Conservation (phyloP, 345 rosid genomes). For the Populus deltoides region DNA sequence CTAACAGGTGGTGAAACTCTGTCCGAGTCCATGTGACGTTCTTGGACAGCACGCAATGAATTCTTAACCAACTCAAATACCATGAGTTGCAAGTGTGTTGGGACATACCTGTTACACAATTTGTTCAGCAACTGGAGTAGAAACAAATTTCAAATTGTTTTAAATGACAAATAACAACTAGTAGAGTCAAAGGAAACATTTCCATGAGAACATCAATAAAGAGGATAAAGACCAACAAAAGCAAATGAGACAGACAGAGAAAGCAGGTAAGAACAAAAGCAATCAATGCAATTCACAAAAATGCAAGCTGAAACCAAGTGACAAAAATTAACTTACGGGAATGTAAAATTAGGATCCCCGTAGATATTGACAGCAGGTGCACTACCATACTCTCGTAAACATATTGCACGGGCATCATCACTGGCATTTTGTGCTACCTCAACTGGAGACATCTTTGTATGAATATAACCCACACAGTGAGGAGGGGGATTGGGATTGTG, state of each 20-base stretch:
- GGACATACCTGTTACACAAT: slow-evolving; percentile 60
- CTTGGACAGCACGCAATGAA: slow-evolving; percentile 93
- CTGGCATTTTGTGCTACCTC: slow-evolving; percentile 81
- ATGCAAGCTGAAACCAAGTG: neutral
- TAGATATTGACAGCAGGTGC: slow-evolving; percentile 76
- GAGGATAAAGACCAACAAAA: too few species aligned
- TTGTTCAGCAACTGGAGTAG: neutral
- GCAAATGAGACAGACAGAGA: neutral
- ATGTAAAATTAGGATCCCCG: slow-evolving; percentile 87
- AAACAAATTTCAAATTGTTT: neutral
- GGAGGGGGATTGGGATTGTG: slow-evolving; percentile 91
- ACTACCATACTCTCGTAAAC: slow-evolving; percentile 85
- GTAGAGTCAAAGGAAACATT: neutral
- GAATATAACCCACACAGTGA: slow-evolving; percentile 76
- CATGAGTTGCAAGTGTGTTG: slow-evolving; percentile 91
- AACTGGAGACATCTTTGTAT: slow-evolving; percentile 94
- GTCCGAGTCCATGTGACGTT: slow-evolving; percentile 70
- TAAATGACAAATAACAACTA: neutral
- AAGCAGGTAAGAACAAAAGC: neutral
- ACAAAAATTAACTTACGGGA: slow-evolving; percentile 61
- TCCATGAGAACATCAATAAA: neutral
- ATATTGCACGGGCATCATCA: slow-evolving; percentile 84
- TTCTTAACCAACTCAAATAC: slow-evolving; percentile 94
- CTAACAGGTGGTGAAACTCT: slow-evolving; percentile 73
- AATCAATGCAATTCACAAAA: neutral